Base-by-base conservation (phyloP, 2,329 filamentous ascomycete genomes). In the Ceratocystis papillata region DNA sequence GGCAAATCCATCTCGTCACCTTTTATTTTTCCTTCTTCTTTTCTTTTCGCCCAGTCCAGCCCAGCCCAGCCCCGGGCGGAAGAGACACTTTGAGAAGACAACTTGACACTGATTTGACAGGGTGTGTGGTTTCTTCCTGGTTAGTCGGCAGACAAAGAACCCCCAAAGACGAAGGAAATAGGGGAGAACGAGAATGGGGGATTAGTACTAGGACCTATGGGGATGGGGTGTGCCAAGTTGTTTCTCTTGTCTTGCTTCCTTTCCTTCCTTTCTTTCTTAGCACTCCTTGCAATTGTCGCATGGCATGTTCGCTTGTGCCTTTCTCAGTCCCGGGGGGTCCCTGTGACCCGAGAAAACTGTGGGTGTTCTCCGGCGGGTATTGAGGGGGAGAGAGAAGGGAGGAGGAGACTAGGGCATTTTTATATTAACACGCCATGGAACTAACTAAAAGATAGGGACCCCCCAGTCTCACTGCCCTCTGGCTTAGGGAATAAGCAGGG, bases 261-360 rank as follows among this genome's bases (percentile, higher is more conserved):
- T 41, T 33, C 22, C 53, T 59, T 59, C 28, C 53, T 59, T 57
- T 30, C 25, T 57, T 50, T 50, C 46, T 20, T 50, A 22, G 15
- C 48, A 53, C 25, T 37, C 53, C 53, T 59, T 59, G 53, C 53
- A 59, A 59, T 59, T 59, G 53, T 59, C 53, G 53, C 53, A 59
- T 59, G 53, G 53, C 53, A 59, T 59, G 53, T 59, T 59, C 53
- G 53, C 53, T 59, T 59, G 53, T 59, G 53, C 53, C 53, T 59
- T 59, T 59, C 2, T 7, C 53, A 59, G 53, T 59, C 53, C 53
- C 53, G 53, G 53, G 53, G 53, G 53, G 28, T 25, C 28, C 53
- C 28, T 59, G 53, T 59, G 28, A 30, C 25, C 53, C 53, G 53
- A 59, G 53, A 37, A 59, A 59, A 59, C 28, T 59, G 53, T 25